Evolutionary conservation across 1,284 basidiomycete species (phyloP), one percentile per base, ranked within the genome.

Genomic region (Agroathelia rolfsii): DNA sequence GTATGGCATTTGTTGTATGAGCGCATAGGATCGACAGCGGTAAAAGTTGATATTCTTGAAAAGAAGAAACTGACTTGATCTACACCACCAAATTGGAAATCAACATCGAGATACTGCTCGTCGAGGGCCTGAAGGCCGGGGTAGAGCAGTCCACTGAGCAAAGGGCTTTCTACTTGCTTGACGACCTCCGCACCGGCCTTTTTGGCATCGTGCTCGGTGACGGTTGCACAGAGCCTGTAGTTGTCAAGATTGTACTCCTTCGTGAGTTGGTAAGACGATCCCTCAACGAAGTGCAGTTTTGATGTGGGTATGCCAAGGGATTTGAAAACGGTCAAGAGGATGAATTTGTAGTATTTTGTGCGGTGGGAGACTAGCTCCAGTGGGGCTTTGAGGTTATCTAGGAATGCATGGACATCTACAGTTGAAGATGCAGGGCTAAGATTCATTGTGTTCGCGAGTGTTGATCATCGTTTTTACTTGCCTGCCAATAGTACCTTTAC

Each of bases 101-200:
- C 92, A 15, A 88, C 85, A 12, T 72, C 86, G 15, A 99, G 73
- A 68, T 97, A 96, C 62, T 98, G 79, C 59, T 99, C 95, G 49
- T 99, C 95, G 15, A 99, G 71, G 9, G 94, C 92, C 52, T 99
- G 95, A 22, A 99, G 59, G 21, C 93, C 89, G 1, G 94, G 94
- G 70, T 99, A 99, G 41, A 99, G 71, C 40, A 99, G 59, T 3
- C 90, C 92, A 45, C 84, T 88, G 35, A 98, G 66, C 30, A 96
- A 61, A 0, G 95, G 89, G 46, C 79, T 90, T 40, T 90, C 84
- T 3, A 95, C 90, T 58, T 96, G 93, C 62, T 98, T 98, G 47
- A 98, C 95, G 31, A 98, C 95, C 53, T 98, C 95, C 1, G 94
- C 93, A n/a, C 95, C 95, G 0, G 95, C 95, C 56, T 95, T 95